Percentiles rank a stretch among this genome's conserved stretches.
phyloP scores from a whole-genome alignment of 768 basidiomycete species.

The Xanthoconium stramineum region DNA sequence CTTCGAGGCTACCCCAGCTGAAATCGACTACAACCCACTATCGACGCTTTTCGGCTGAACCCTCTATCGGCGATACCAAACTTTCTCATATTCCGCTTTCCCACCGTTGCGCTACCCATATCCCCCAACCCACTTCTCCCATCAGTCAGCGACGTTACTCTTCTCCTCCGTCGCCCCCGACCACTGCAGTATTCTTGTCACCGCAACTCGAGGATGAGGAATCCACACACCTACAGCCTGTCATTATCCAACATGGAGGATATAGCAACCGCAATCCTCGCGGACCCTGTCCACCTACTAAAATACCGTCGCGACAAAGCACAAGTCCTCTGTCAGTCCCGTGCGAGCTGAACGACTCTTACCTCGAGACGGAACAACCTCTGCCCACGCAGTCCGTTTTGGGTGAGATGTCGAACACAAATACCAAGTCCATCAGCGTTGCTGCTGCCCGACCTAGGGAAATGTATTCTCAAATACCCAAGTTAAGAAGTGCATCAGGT shows the following conservation, averaged over 20 bases:
- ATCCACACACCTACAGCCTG: neutral
- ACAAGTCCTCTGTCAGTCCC: slow-evolving; percentile 11
- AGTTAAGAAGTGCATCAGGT: slow-evolving; percentile 25
- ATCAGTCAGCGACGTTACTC: slow-evolving; percentile 10
- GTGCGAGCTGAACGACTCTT: neutral
- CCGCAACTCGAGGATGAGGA: slow-evolving; percentile 2
- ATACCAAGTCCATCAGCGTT: neutral
- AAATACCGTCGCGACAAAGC: slow-evolving; percentile 33
- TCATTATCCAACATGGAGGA: slow-evolving; percentile 11
- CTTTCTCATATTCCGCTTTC: slow-evolving; percentile 14
- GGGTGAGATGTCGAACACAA: slow-evolving; percentile 17
- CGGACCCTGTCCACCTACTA: slow-evolving; percentile 40
- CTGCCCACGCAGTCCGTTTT: slow-evolving; percentile 1
- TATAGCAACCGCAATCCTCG: slow-evolving; percentile 38
- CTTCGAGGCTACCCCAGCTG: slow-evolving; percentile 31
- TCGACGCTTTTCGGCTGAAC: slow-evolving; percentile 26
- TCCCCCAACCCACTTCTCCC: slow-evolving; percentile 13
- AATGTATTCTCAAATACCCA: slow-evolving; percentile 29
- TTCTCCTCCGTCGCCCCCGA: slow-evolving; percentile 10
- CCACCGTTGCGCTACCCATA: slow-evolving; percentile 10
- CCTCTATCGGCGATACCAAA: slow-evolving; percentile 24
- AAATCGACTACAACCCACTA: slow-evolving; percentile 20
- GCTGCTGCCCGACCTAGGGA: slow-evolving; percentile 6
- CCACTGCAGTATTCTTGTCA: neutral
- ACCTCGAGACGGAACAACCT: neutral